A percentile compares a stretch with the other conserved stretches of the same genome.
Evolutionary conservation across 179 eudicot genomes (phyloP).

Genomic region (Heliamphora ciliata): DNA sequence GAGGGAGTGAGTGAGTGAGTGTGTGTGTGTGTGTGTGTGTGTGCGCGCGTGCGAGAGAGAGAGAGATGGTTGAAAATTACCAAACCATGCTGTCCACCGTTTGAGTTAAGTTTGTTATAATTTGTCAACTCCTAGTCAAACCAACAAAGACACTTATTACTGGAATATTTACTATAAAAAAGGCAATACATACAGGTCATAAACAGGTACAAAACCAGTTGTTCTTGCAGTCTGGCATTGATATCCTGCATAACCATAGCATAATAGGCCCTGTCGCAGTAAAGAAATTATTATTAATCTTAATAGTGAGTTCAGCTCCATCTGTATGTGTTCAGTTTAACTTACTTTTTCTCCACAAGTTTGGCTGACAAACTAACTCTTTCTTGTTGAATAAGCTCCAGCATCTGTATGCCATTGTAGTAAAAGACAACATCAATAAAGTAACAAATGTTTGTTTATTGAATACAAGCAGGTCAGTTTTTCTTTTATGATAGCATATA

Average conservation of each 20-base stretch:
- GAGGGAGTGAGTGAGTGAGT: too few relatives aligned
- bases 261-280: slow-evolving; percentile 50
- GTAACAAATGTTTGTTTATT: slow-evolving; percentile 9
- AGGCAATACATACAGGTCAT: neutral
- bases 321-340: slow-evolving; percentile 13
- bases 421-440: slow-evolving; percentile 12
- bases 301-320: neutral
- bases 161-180: slow-evolving; percentile 7
- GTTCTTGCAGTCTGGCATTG: slow-evolving; percentile 44
- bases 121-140: slow-evolving; percentile 33
- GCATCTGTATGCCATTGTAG: slow-evolving; percentile 37
- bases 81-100: slow-evolving; percentile 18
- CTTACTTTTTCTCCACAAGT: slow-evolving; percentile 60
- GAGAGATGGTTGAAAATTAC: slow-evolving; percentile 20
- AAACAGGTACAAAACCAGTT: slow-evolving; percentile 43
- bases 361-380: slow-evolving; percentile 42
- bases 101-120: slow-evolving; percentile 21
- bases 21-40: too few relatives aligned
- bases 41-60: neutral
- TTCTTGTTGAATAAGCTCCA: slow-evolving; percentile 80
- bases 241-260: slow-evolving; percentile 41
- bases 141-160: neutral
- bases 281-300: slow-evolving; percentile 7
- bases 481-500: neutral
- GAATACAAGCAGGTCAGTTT: neutral